Percentiles rank a stretch among this genome's conserved stretches.
Evolutionary conservation across 2,329 filamentous ascomycete genomes (phyloP).

Genomic region (Cladosporium sp.): DNA sequence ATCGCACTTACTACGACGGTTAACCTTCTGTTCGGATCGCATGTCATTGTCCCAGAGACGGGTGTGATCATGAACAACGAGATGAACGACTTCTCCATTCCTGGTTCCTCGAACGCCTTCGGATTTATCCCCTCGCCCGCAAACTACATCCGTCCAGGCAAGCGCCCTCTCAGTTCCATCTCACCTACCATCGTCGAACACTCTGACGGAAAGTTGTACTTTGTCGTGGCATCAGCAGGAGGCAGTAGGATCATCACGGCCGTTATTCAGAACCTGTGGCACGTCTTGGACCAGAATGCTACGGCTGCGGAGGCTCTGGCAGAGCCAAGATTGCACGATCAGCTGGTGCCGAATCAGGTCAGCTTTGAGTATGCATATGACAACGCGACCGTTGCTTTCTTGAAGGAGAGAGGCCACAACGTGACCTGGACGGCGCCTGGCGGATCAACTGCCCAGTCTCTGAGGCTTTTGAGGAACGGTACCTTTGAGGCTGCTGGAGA

Average conservation of each 20-base stretch:
- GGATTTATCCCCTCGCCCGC: conserved; percentile 74
- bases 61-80: conserved; percentile 69
- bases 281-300: conserved; percentile 64
- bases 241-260: conserved; percentile 80
- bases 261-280: conserved; percentile 69
- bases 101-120: conserved; percentile 72
- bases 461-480: conserved; percentile 59
- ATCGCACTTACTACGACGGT: conserved; percentile 82
- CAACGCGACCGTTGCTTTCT: conserved; percentile 58
- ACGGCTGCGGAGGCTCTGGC: conserved; percentile 59
- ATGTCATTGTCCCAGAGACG: conserved; percentile 73
- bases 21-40: conserved; percentile 79
- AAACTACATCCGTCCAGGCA: conserved; percentile 78
- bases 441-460: conserved; percentile 65
- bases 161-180: conserved; percentile 80
- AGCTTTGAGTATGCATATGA: conserved; percentile 67
- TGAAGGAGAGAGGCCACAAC: conserved; percentile 65
- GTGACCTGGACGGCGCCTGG: conserved; percentile 64
- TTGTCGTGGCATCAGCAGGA: conserved; percentile 71
- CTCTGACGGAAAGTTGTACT: conserved; percentile 60
- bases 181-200: conserved; percentile 73
- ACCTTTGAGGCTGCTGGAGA: conserved; percentile 76
- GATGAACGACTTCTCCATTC: conserved; percentile 77
- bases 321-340: conserved; percentile 72
- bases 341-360: conserved; percentile 68